Percentiles rank a stretch among this genome's conserved stretches.
Conservation (phyloP, 2,329 filamentous ascomycete genomes). For the Beauveria sp. region DNA sequence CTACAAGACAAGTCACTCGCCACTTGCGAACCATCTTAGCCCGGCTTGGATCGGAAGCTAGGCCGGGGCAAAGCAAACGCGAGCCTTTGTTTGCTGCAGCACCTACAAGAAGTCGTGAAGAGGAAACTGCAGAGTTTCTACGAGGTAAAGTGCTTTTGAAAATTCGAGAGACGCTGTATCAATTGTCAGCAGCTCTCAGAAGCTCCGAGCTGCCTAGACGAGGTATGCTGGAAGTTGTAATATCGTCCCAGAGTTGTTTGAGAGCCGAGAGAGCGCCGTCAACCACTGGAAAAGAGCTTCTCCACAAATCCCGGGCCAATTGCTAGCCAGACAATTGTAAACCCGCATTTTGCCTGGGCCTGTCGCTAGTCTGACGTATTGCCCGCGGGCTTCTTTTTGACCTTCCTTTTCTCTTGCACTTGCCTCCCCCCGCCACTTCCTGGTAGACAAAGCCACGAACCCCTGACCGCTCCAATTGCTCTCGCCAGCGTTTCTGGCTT, state of each 20-base stretch:
- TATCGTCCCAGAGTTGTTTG: too few relatives aligned
- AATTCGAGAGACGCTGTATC: too few relatives aligned
- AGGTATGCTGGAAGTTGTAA: too few relatives aligned
- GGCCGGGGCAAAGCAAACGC: background rate
- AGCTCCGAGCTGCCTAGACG: too few relatives aligned
- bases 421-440: constrained; percentile 19
- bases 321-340: constrained; percentile 12
- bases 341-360: constrained; percentile 7
- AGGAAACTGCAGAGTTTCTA: too few relatives aligned
- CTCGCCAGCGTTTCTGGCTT: background rate
- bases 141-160: too few relatives aligned
- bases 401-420: constrained; percentile 4
- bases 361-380: constrained; percentile 7
- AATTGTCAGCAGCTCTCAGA: too few relatives aligned
- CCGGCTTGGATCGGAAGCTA: constrained; percentile 5
- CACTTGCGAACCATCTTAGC: background rate
- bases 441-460: background rate
- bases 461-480: background rate
- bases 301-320: constrained; percentile 9
- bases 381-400: background rate
- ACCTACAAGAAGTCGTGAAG: background rate
- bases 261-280: too few relatives aligned
- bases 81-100: background rate
- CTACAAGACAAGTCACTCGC: background rate
- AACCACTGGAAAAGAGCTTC: background rate